Conservation (phyloP, 192 early-diverging fungal species). For the Paraglomus occultum region DNA sequence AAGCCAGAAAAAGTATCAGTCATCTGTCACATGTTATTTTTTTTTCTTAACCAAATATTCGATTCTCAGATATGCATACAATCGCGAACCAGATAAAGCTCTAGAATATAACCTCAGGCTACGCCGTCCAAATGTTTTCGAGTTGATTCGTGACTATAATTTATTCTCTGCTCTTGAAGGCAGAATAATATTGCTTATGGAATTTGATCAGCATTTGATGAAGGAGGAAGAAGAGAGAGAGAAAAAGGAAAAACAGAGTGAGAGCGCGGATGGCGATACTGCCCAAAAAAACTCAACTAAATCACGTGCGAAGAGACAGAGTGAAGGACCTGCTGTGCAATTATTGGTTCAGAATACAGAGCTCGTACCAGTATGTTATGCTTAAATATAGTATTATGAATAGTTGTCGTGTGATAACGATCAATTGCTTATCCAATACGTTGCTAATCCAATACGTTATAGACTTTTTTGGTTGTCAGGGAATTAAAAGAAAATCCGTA, state of each 20-base stretch:
- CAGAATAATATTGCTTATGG: constrained; percentile 78
- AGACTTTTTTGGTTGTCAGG: constrained; percentile 65
- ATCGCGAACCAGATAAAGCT: constrained; percentile 73
- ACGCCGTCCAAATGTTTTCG: constrained; percentile 68
- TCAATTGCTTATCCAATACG: neutral
- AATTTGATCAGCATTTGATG: constrained; percentile 73
- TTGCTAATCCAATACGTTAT: constrained; percentile 3
- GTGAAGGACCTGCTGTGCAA: constrained; percentile 64
- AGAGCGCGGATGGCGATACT: neutral
- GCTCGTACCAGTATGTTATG: constrained; percentile 64
- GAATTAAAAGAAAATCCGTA: constrained; percentile 59
- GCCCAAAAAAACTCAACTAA: neutral
- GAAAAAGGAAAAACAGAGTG: constrained; percentile 26
- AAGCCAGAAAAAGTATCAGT: neutral
- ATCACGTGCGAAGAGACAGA: constrained; percentile 38
- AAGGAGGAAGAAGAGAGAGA: constrained; percentile 41
- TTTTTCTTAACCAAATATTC: neutral
- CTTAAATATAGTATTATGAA: neutral
- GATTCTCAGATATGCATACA: constrained; percentile 55
- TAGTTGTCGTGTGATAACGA: constrained; percentile 5
- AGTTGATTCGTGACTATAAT: constrained; percentile 71
- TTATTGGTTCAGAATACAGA: constrained; percentile 84
- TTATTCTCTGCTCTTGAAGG: constrained; percentile 78
- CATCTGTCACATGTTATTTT: neutral
- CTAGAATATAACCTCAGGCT: constrained; percentile 80